phyloP scores from a whole-genome alignment of 495 filamentous ascomycete species.

The Lepraria neglecta region DNA sequence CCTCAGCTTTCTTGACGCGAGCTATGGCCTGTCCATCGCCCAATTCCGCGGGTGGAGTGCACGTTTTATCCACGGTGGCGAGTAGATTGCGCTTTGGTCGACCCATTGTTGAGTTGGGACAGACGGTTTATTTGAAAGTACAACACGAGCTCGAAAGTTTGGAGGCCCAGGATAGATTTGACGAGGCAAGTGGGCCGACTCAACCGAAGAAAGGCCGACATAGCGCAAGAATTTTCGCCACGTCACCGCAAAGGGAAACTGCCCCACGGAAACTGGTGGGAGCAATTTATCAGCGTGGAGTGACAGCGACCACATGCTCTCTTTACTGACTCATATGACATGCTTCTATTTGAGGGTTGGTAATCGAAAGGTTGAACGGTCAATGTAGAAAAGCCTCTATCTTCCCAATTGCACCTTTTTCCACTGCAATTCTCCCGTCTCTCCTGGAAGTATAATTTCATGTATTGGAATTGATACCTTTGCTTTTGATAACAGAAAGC shows the following conservation, averaged over 20 bases:
- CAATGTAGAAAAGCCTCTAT: not conserved
- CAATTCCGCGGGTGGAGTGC: slow-evolving; percentile 64
- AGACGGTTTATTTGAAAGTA: not conserved
- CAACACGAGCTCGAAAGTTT: too few species aligned
- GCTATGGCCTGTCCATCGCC: slow-evolving; percentile 60
- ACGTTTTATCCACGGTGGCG: slow-evolving; percentile 66
- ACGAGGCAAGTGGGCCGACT: not conserved
- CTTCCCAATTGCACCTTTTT: not conserved
- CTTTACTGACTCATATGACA: too few species aligned
- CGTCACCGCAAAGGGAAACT: not conserved
- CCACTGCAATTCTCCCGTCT: not conserved
- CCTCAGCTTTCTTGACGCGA: slow-evolving; percentile 70
- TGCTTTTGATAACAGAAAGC: too few species aligned
- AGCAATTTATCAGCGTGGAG: not conserved
- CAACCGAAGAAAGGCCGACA: slow-evolving; percentile 4
- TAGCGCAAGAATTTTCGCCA: too few species aligned
- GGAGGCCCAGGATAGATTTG: not conserved
- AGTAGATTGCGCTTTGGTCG: slow-evolving; percentile 67
- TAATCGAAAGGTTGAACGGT: not conserved
- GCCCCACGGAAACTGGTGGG: not conserved
- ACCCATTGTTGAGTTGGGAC: slow-evolving; percentile 46
- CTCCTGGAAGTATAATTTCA: not conserved
- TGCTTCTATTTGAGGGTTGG: not conserved
- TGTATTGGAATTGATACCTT: not conserved
- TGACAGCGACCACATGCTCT: too few species aligned